Percentiles rank a stretch among this genome's conserved stretches.
phyloP scores from a whole-genome alignment of 306 rosid genomes.

The Malus fusca region DNA sequence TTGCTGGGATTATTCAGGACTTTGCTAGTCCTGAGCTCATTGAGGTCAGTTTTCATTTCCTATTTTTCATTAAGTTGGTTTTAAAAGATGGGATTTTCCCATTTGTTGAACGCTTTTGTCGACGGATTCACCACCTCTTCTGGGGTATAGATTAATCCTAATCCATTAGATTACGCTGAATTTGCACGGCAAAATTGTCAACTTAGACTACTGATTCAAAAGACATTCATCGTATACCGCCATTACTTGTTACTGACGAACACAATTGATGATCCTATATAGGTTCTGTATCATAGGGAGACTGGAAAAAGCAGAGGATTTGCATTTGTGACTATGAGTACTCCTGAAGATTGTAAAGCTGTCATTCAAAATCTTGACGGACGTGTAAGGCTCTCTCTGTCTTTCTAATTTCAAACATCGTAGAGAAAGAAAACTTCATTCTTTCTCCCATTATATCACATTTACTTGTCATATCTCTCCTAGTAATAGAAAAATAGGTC shows the following conservation, averaged over 20 bases:
- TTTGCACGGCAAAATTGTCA: background rate
- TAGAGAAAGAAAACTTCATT: background rate
- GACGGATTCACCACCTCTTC: background rate
- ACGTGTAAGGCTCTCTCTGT: conserved; percentile 44
- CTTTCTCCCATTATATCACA: background rate
- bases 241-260: background rate
- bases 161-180: background rate
- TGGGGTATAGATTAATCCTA: background rate
- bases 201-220: background rate
- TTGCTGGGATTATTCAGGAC: conserved; percentile 82
- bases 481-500: background rate
- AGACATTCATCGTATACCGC: background rate
- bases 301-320: conserved; percentile 92
- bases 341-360: conserved; percentile 59
- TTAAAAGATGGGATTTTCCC: too few relatives aligned
- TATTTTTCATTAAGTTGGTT: background rate
- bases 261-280: background rate
- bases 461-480: background rate
- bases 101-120: background rate
- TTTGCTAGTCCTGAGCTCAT: conserved; percentile 70
- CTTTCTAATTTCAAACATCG: background rate
- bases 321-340: conserved; percentile 92
- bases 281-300: conserved; percentile 81
- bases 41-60: conserved; percentile 45
- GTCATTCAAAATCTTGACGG: conserved; percentile 76